These are phyloP conservation scores for Dispira simplex DNA, from an alignment of 192 early-diverging fungal genomes.

Conservation along the genomic window DNA sequence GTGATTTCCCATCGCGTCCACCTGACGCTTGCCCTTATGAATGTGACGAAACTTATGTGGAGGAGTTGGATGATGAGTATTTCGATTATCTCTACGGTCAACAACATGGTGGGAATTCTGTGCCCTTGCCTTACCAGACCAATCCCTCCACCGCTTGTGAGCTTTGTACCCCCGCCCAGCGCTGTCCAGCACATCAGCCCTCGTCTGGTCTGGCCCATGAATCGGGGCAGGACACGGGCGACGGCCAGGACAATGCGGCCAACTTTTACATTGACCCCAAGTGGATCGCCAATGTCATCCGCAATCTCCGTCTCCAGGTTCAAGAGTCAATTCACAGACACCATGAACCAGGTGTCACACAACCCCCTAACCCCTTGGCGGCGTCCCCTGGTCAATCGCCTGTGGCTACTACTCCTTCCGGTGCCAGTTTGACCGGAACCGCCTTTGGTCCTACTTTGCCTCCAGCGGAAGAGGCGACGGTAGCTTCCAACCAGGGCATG, in stretches of 20 bases:
- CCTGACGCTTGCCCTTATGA: not conserved
- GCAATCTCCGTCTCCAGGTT: not conserved
- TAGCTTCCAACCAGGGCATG: no score
- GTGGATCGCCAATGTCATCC: not conserved
- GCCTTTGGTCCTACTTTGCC: not conserved
- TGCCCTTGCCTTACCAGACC: not conserved
- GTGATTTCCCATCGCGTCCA: not conserved
- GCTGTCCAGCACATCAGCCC: no score
- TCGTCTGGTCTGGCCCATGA: no score
- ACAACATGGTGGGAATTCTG: not conserved
- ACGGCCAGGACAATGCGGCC: not conserved
- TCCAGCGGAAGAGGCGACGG: not conserved
- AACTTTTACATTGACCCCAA: not conserved
- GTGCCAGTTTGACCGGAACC: not conserved
- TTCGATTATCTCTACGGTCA: slow-evolving; percentile 6
- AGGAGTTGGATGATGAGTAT: slow-evolving; percentile 9
- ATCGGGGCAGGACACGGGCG: no score
- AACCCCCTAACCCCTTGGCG: not conserved
- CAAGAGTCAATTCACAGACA: not conserved
- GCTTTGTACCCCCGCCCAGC: not conserved
- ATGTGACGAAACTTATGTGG: slow-evolving; percentile 1
- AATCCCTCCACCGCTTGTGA: not conserved
- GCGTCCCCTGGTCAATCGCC: not conserved
- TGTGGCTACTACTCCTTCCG: not conserved
- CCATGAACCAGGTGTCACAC: not conserved